Base-by-base conservation (phyloP, 2,329 filamentous ascomycete genomes). In the Thermomyces lanuginosus region DNA sequence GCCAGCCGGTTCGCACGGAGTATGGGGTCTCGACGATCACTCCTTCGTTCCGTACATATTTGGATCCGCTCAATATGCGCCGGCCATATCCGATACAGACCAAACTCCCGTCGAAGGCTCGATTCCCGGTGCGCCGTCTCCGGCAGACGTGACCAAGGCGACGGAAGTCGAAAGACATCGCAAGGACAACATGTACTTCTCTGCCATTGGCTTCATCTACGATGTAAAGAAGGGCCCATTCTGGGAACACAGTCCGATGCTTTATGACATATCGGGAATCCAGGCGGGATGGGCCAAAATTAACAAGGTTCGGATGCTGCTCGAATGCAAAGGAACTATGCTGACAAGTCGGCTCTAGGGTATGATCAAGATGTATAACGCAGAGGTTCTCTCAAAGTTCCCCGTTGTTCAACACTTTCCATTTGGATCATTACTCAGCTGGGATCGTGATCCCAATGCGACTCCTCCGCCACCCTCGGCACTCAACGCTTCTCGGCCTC, bases 311-410 rank as follows among this genome's bases (percentile, higher is more conserved):
- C 4, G 4, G 13, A 12, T 12, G n/a, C 7, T 27, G 22, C 33
- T 32, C 22, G 8, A 9, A 10, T 4, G 22, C 18, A 20, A 8
- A 25, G 12, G 27, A 9, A 19, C 27, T 16, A 11, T 3, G 17
- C 30, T 36, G 10, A 33, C 16, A 21, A 16, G 6, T 30, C 3
- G 9, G 3, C 5, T 4, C 20, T 13, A 77, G 74, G 89, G 89
- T 27, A 95, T 98, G 89, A 72, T 98, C 44, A 98, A 95, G 56
- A 98, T 98, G 89, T 98, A 86, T 58, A 83, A 91, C 39, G 89
- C 81, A 10, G 89, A 98, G 58, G 89, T 98, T 3, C 63, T 98
- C 8, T 81, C 79, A 20, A 98, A 98, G 52, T 93, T 93, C 46
- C 89, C 89, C 2, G 89, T 98, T 2, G 82, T 98, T n/a, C 89